Percentiles rank a stretch among this genome's conserved stretches.
Conservation (phyloP, 768 basidiomycete species). For the Hypsizygus marmoreus region DNA sequence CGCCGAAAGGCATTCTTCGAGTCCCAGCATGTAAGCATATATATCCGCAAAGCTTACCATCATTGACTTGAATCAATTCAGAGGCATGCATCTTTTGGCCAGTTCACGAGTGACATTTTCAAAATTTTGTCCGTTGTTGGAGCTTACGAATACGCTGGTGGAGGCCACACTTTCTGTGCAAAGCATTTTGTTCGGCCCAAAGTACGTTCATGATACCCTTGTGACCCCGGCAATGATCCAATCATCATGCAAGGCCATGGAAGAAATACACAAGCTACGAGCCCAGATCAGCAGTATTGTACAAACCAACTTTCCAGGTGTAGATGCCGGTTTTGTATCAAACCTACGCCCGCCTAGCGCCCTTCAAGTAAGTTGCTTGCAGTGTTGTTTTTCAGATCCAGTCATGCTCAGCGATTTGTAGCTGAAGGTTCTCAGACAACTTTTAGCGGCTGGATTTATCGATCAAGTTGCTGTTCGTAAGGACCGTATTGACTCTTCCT, state of each 20-base stretch:
- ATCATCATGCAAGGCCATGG: constrained; percentile 74
- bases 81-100: constrained; percentile 81
- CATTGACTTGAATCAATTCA: constrained; percentile 29
- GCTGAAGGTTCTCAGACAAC: constrained; percentile 89
- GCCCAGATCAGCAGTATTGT: constrained; percentile 88
- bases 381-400: background rate
- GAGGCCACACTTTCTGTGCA: constrained; percentile 76
- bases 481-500: constrained; percentile 67
- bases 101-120: constrained; percentile 82
- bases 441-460: constrained; percentile 87
- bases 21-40: constrained; percentile 66
- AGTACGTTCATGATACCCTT: constrained; percentile 41
- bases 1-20: constrained; percentile 81
- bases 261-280: constrained; percentile 96
- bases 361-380: constrained; percentile 57
- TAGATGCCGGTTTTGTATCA: constrained; percentile 58
- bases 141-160: constrained; percentile 91
- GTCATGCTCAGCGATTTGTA: constrained; percentile 31
- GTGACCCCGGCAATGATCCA: background rate
- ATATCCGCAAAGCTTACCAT: background rate
- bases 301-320: constrained; percentile 69
- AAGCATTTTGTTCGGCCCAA: constrained; percentile 91
- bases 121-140: constrained; percentile 91
- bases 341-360: constrained; percentile 77
- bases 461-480: constrained; percentile 94